phyloP scores from a whole-genome alignment of 1,284 basidiomycete species.

The Pisolithus thermaeus region DNA sequence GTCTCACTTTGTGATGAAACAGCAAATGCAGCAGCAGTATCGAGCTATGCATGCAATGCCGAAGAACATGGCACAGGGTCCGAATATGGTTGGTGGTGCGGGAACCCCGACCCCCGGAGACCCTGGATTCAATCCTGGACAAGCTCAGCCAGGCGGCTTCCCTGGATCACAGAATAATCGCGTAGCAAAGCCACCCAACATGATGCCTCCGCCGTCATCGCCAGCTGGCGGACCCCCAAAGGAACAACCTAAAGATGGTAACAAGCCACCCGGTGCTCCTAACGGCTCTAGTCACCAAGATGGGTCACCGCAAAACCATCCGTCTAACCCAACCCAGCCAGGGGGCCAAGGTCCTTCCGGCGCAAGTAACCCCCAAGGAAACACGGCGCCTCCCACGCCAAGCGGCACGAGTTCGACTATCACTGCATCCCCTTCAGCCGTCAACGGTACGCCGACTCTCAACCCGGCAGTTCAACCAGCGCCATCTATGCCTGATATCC shows the following conservation, averaged over 20 bases:
- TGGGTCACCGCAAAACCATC: constrained; percentile 43
- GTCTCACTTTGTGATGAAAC: not conserved
- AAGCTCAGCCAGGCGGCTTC: constrained; percentile 23
- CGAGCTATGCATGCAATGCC: constrained; percentile 19
- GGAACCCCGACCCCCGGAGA: constrained; percentile 35
- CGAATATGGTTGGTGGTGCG: constrained; percentile 14
- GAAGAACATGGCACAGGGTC: constrained; percentile 17
- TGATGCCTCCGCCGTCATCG: constrained; percentile 51
- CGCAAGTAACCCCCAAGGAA: constrained; percentile 18
- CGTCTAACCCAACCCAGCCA: constrained; percentile 17
- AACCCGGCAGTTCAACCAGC: constrained; percentile 19
- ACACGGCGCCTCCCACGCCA: constrained; percentile 46
- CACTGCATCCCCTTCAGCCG: constrained; percentile 40
- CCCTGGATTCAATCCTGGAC: constrained; percentile 30
- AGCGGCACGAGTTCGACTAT: constrained; percentile 34
- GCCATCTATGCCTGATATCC: constrained; percentile 17
- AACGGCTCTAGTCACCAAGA: constrained; percentile 29
- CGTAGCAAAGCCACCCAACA: constrained; percentile 34
- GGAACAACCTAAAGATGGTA: constrained; percentile 33
- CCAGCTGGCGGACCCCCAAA: constrained; percentile 40
- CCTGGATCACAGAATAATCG: constrained; percentile 30
- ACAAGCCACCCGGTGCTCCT: constrained; percentile 13
- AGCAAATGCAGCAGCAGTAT: constrained; percentile 24
- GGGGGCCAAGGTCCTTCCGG: constrained; percentile 18
- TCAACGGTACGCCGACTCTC: constrained; percentile 31